A percentile compares a stretch with the other conserved stretches of the same genome.
Conservation (phyloP, 345 rosid species). For the thale cress (Arabidopsis thaliana) region DNA sequence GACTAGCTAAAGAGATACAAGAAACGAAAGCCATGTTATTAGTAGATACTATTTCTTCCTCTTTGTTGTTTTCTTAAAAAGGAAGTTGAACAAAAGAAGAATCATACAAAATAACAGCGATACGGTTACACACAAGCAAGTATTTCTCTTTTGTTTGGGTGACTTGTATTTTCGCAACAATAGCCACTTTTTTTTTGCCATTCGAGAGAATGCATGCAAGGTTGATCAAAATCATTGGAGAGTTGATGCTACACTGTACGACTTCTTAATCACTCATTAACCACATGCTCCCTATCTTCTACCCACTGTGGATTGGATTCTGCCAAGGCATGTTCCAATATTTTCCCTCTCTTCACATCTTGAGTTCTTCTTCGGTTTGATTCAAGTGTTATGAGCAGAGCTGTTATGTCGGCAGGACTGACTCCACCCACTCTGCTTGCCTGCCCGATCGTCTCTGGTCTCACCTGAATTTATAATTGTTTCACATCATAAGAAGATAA, state of each 20-base stretch:
- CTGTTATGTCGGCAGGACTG: constrained; percentile 95
- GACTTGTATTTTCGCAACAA: not conserved
- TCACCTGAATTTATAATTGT: constrained; percentile 60
- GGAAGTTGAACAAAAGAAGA: not conserved
- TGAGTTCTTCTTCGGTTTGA: constrained; percentile 69
- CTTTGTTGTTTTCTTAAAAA: not conserved
- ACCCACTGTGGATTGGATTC: constrained; percentile 40
- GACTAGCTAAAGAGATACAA: too few species aligned
- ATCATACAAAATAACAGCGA: not conserved
- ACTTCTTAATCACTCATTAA: constrained; percentile 32
- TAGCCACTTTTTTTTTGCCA: not conserved
- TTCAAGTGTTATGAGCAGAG: constrained; percentile 83
- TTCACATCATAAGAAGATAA: constrained; percentile 9
- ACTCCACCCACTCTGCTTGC: constrained; percentile 98
- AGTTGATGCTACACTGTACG: constrained; percentile 11
- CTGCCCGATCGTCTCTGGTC: constrained; percentile 91
- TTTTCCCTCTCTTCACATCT: constrained; percentile 60
- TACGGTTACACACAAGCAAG: not conserved
- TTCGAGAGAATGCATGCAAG: not conserved
- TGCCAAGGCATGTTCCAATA: constrained; percentile 47
- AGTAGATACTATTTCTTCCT: too few species aligned
- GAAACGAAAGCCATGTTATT: too few species aligned
- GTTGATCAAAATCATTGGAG: constrained; percentile 20
- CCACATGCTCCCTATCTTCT: constrained; percentile 28
- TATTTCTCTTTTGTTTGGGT: not conserved